Base-by-base conservation (phyloP, 106 monocot species). In the Platanthera zijinensis region DNA sequence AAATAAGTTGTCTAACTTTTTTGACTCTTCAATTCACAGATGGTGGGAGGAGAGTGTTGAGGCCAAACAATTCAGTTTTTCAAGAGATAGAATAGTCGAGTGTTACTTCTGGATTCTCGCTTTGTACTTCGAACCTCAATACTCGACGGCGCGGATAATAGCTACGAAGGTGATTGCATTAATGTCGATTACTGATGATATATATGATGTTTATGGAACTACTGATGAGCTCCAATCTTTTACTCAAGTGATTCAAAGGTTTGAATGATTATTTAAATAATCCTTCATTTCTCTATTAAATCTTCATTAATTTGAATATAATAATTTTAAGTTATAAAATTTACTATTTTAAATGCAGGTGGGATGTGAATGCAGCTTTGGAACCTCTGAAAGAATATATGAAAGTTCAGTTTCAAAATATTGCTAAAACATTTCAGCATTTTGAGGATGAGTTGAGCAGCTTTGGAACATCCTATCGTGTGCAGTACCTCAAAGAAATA, bases 231-330 rank as follows among this genome's bases (percentile, higher is more conserved):
- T 57, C 14, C 48, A 39, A 22, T 21, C 15, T 12, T 39, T 78
- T 5, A 83, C 59, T 30, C 47, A 83, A 21, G 74, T 78, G 7
- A 54, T 83, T 45, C 48, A 63, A 47, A 82, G 82, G 82, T 73
- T 67, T 13, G 3, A 2, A 19, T 18, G 10, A 56, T 4, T 11
- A 25, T 25, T 25, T 25, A 25, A 25, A 25, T 4, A 12, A 13
- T 56, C 56, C 0, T 56, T 14, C 0, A 54, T 54, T 54, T 53
- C 3, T 14, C 0, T 56, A 56, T 56, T 13, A 13, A 61, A 7
- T 15, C 4, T 18, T 25, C 25, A 25, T 25, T 32, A 70, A 51
- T 18, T 80, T 74, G 11, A 49, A 30, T 28, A 0, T 6, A n/a
- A 28, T 0, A 8, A 7, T 22, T 57, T 18, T 13, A 19, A 25